A percentile compares a stretch with the other conserved stretches of the same genome.
Evolutionary conservation across 208 protist species (phyloP).

Genomic region (Leishmania amazonensis): DNA sequence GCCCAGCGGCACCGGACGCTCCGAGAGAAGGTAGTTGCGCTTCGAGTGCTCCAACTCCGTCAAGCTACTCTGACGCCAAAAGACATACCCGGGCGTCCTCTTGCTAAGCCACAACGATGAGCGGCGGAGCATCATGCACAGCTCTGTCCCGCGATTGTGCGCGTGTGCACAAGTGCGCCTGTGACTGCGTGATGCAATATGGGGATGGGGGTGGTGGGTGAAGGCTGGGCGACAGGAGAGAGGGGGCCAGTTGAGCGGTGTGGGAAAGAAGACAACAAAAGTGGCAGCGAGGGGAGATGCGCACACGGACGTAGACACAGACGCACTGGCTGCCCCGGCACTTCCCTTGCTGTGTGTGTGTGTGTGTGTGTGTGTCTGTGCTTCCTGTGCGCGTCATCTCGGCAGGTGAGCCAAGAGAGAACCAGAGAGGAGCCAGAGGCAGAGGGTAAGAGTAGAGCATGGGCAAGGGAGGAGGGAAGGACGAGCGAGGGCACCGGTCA

Average conservation of each 20-base stretch:
- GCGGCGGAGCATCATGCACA: conserved; percentile 39
- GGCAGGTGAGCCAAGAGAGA: background rate
- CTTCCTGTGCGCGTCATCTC: background rate
- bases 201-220: background rate
- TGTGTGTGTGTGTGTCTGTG: background rate
- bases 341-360: background rate
- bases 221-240: conserved; percentile 2
- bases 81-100: conserved; percentile 89
- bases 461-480: background rate
- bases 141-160: background rate
- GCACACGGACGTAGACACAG: background rate
- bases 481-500: background rate
- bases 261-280: background rate
- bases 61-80: conserved; percentile 85
- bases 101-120: conserved; percentile 37
- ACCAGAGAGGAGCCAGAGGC: background rate
- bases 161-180: background rate
- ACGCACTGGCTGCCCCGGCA: background rate
- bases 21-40: conserved; percentile 77
- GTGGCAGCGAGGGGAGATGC: background rate
- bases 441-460: background rate
- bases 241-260: background rate
- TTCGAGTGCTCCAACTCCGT: conserved; percentile 76
- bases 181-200: background rate
- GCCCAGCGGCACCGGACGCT: conserved; percentile 74